A percentile compares a stretch with the other conserved stretches of the same genome.
Evolutionary conservation across 2,329 filamentous ascomycete species (phyloP).

Genomic region (Camillea tinctor): DNA sequence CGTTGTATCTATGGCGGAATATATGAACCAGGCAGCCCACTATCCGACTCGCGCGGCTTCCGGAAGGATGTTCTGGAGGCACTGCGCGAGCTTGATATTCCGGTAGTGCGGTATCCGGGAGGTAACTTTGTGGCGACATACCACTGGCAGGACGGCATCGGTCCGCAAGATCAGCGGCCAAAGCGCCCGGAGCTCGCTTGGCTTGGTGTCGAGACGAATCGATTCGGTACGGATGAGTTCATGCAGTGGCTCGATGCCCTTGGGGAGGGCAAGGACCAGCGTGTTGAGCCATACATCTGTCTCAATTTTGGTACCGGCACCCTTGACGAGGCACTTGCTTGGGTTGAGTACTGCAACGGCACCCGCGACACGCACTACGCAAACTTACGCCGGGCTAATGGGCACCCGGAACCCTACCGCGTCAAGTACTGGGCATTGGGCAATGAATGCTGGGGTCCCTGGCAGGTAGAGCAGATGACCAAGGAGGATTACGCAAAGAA

Average conservation of each 20-base stretch:
- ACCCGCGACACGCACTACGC: slow-evolving; percentile 77
- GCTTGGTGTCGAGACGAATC: slow-evolving; percentile 73
- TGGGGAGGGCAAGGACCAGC: slow-evolving; percentile 56
- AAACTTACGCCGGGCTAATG: slow-evolving; percentile 74
- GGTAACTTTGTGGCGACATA: slow-evolving; percentile 85
- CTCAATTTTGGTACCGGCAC: slow-evolving; percentile 80
- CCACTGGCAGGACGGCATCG: slow-evolving; percentile 81
- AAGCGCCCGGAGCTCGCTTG: slow-evolving; percentile 71
- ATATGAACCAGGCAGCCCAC: slow-evolving; percentile 71
- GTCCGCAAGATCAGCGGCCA: slow-evolving; percentile 68
- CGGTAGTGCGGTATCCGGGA: slow-evolving; percentile 77
- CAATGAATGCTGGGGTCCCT: slow-evolving; percentile 69
- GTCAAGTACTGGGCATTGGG: slow-evolving; percentile 85
- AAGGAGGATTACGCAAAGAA: slow-evolving; percentile 68
- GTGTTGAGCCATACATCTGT: slow-evolving; percentile 75
- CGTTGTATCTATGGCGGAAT: slow-evolving; percentile 86
- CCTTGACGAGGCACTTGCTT: slow-evolving; percentile 58
- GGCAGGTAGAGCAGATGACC: slow-evolving; percentile 67
- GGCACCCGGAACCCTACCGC: slow-evolving; percentile 73
- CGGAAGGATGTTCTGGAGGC: slow-evolving; percentile 75
- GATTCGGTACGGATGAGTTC: slow-evolving; percentile 85
- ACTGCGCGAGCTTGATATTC: slow-evolving; percentile 70
- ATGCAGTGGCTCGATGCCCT: slow-evolving; percentile 75
- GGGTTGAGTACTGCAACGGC: slow-evolving; percentile 86
- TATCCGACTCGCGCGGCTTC: slow-evolving; percentile 75